Evolutionary conservation across 2,329 filamentous ascomycete genomes (phyloP).

Genomic region (Diaporthe vaccinii): DNA sequence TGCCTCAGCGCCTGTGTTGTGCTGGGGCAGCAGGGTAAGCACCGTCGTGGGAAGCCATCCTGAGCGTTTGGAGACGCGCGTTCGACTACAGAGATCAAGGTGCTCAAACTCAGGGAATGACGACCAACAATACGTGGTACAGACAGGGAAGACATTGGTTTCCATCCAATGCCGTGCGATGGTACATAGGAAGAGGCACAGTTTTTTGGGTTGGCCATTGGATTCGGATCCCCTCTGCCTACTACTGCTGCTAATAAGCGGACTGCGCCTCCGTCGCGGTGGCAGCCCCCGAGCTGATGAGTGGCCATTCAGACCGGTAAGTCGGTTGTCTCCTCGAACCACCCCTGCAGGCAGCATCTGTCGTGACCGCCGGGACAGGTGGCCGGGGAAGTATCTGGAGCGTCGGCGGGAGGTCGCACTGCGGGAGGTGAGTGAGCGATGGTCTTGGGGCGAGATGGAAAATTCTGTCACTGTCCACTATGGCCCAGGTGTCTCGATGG

Average conservation of each 20-base stretch:
- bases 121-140: neutral
- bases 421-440: neutral
- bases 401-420: neutral
- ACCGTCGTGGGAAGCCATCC: slow-evolving; percentile 12
- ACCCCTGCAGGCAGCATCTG: slow-evolving; percentile 2
- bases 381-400: neutral
- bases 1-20: neutral
- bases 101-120: neutral
- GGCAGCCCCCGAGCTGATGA: slow-evolving; percentile 9
- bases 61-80: slow-evolving; percentile 21
- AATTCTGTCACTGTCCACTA: slow-evolving; percentile 29
- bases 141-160: slow-evolving; percentile 16
- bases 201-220: slow-evolving; percentile 15
- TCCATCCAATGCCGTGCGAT: neutral
- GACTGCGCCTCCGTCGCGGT: slow-evolving; percentile 13
- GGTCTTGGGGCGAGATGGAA: neutral
- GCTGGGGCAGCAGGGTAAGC: neutral
- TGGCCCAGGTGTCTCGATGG: slow-evolving; percentile 8
- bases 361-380: slow-evolving; percentile 8
- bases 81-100: neutral
- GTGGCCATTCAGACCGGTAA: neutral
- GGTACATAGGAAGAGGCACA: slow-evolving; percentile 26
- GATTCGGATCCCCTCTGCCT: slow-evolving; percentile 17
- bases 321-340: slow-evolving; percentile 1
- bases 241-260: slow-evolving; percentile 24